Evolutionary conservation across 192 early-diverging fungal genomes (phyloP).

Genomic region (Coemansia sp.): DNA sequence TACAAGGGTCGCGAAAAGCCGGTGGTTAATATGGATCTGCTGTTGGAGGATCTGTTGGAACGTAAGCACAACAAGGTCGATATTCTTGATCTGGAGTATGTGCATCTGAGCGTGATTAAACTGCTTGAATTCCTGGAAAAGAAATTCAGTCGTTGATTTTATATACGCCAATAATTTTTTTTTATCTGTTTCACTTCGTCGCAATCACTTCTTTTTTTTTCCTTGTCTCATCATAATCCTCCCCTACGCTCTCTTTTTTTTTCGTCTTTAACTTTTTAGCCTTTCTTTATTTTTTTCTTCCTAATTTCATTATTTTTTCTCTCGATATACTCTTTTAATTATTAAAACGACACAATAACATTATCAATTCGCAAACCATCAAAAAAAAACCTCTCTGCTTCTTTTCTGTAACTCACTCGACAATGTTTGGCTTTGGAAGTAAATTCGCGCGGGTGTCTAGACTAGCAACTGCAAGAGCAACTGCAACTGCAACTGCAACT

Average conservation of each 20-base stretch:
- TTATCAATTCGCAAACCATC: too few species aligned
- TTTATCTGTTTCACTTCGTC: neutral
- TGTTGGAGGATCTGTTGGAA: conserved; percentile 79
- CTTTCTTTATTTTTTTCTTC: conserved; percentile 11
- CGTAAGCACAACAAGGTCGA: conserved; percentile 90
- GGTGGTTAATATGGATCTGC: conserved; percentile 94
- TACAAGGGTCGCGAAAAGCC: conserved; percentile 91
- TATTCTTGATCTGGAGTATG: conserved; percentile 88
- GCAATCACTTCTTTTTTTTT: conserved; percentile 1
- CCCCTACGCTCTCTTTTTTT: too few species aligned
- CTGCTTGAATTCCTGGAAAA: conserved; percentile 80
- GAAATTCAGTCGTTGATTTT: conserved; percentile 64
- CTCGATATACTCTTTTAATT: too few species aligned
- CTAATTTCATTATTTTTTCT: conserved; percentile 1
- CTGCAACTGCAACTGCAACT: too few species aligned
- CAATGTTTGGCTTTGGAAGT: too few species aligned
- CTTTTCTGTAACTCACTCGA: neutral
- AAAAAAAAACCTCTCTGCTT: neutral
- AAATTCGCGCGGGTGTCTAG: neutral
- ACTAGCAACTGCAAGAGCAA: neutral
- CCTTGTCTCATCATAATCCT: neutral
- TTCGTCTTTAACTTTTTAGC: too few species aligned
- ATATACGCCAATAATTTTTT: neutral
- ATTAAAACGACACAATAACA: too few species aligned
- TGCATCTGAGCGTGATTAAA: conserved; percentile 83